Base-by-base conservation (phyloP, 371 early-diverging fungal species). In the Circinella umbellata region DNA sequence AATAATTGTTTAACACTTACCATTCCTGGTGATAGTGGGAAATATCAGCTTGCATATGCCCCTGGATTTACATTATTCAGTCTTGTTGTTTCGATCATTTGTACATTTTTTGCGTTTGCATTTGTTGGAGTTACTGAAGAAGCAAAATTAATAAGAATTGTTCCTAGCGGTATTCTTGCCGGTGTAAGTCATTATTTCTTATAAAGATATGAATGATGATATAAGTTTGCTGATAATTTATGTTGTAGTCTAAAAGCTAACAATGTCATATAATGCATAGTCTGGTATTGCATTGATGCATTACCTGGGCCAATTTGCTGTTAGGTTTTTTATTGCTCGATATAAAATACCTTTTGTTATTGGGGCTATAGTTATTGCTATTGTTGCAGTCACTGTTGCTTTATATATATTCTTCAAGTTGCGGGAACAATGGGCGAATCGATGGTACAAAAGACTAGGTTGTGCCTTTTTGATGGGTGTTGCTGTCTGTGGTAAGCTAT, bases 361-460 rank as follows among this genome's bases (percentile, higher is more conserved):
- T 20, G 81, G 76, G 36, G 80, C 84, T 11, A 38, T 74, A 46
- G 51, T 77, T 8, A 84, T 84, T 39, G 81, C 81, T 13, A 69
- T 75, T 42, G 57, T 38, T 18, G 81, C 81, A 18, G 76, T 76
- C 5, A 77, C 75, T 10, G 69, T 68, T 1, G 84, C 84, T 14
- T 63, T 84, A 4, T 74, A 60, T 34, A 80, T 84, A 15, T 84
- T 84, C 55, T 84, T 84, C 65, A 81, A 81, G 48, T 55, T 84
- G 39, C 75, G 84, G 4, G 81, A 81, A 38, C 71, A 78, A 64
- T 81, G 84, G 84, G 73, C 67, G 18, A 80, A 77, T 53, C 76
- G 75, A 63, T 84, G 84, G 84, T 84, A 84, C 55, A 84, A 80
- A 54, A 71, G 84, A n/a, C 64, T 81, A 11, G 78, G 76, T 2